Percentiles rank a stretch among this genome's conserved stretches.
These are phyloP conservation scores for Salix brachista DNA, from an alignment of 345 rosid species.

Conservation along the genomic window DNA sequence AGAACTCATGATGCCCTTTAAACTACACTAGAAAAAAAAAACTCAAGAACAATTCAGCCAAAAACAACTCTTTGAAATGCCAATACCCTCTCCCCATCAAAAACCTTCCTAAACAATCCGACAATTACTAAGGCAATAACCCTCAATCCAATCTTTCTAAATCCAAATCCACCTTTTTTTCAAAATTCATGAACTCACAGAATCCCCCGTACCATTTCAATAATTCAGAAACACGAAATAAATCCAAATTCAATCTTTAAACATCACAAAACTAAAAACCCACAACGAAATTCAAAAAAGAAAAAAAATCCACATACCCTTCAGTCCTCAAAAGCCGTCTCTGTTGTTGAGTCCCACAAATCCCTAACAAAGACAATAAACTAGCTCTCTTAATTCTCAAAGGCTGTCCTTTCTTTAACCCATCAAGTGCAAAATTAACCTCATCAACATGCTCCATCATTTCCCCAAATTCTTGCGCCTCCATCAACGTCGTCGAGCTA, in stretches of 20 bases:
- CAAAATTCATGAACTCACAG: not conserved
- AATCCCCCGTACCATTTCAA: not conserved
- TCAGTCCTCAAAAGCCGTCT: slow-evolving; percentile 79
- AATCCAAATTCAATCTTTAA: not conserved
- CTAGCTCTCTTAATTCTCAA: slow-evolving; percentile 81
- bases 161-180: not conserved
- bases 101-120: not conserved
- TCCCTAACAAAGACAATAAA: slow-evolving; percentile 63
- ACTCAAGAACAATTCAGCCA: not conserved
- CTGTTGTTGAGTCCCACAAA: slow-evolving; percentile 67
- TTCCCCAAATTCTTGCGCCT: slow-evolving; percentile 97
- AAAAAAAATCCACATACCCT: slow-evolving; percentile 38
- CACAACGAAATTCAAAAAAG: not conserved
- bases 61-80: not conserved
- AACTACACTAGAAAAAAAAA: not conserved
- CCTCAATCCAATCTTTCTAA: not conserved
- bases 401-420: slow-evolving; percentile 75
- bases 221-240: slow-evolving; percentile 3
- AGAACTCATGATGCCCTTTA: not conserved
- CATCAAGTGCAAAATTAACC: slow-evolving; percentile 93
- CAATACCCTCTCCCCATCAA: not conserved
- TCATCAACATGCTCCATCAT: slow-evolving; percentile 98
- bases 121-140: not conserved
- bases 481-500: slow-evolving; percentile 66
- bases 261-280: not conserved